Evolutionary conservation across 768 basidiomycete genomes (phyloP), one percentile per base, ranked within the genome.

Genomic region (Leccinum subtestaceum): DNA sequence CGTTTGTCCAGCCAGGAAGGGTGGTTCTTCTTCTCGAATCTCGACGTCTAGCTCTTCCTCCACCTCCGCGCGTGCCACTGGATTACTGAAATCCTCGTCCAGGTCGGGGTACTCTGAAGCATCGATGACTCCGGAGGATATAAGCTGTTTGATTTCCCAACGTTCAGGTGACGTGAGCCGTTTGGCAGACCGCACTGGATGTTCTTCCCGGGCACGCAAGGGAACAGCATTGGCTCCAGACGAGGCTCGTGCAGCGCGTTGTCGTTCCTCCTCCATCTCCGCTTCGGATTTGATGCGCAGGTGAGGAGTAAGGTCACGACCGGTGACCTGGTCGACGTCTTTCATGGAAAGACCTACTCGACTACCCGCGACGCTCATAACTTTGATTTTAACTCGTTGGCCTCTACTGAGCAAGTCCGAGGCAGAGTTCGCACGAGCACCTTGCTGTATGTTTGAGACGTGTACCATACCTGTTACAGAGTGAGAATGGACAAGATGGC

Each of bases 71-170:
- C 86, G 86, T 21, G 86, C 86, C 68, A 84, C 80, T 2, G 89
- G 86, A 67, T 91, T 88, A 55, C 74, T 82, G 70, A 89, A 84
- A 59, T 94, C 92, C 65, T 95, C 93, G 62, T 95, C 92, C 53
- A 97, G 78, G 31, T 96, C 92, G 2, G 94, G 95, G 67, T 95
- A 96, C 72, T 98, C 97, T 4, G 95, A 89, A 11, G 95, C 89
- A 63, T 88, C 87, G 56, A 98, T 83, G 15, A 87, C 91, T 46
- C 97, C 97, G 31, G 95, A 97, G 1, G 97, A 91, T 56, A 98
- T 97, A 57, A 99, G 84, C 72, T 98, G 97, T 74, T 98, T 98
- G 75, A 99, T 95, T 77, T 99, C 97, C 95, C 97, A 99, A 29
- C 97, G 86, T 74, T 99, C 97, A 1, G 97, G 97, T 7, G 92